Base-by-base conservation (phyloP, 1,284 basidiomycete genomes). In the Lentinula novae-zelandiae region DNA sequence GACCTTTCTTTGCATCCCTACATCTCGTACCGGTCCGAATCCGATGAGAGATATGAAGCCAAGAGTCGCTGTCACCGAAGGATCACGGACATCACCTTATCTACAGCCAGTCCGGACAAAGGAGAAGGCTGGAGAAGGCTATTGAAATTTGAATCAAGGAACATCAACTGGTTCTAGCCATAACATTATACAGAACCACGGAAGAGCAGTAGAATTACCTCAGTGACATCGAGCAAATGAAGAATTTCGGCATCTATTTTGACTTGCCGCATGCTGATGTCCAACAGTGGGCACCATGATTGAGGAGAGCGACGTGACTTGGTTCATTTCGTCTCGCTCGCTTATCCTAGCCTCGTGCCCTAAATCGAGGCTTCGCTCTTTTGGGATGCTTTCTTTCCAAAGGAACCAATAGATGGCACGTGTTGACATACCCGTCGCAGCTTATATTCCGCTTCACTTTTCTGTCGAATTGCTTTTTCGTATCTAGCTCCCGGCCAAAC, bases 261-360 rank as follows among this genome's bases (percentile, higher is more conserved):
- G 15, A 13, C 27, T 27, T 27, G 27, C 46, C 17, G 31, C 44
- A 57, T 48, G 44, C 44, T 57, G 56, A 52, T 55, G 31, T 54
- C 39, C 44, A 52, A 52, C 7, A 20, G 58, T 61, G 59, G 66
- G 62, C 64, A 63, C 63, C 40, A 40, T 61, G 38, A 52, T 44
- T 22, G 55, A 57, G 44, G 20, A 61, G 62, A 68, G 65, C 68
- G 57, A 58, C 27, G 42, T 69, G 67, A 67, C 67, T 69, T 66
- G 62, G 67, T 71, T 75, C 69, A 68, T 71, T 73, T 71, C 67
- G 69, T 68, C 48, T 62, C 46, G 57, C 53, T 59, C 54, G 62
- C 55, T 63, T 58, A 53, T 42, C 31, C 52, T 49, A 39, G 50
- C 58, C 62, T 60, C 62, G 55, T 60, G 55, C 53, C 48, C 49